Evolutionary conservation across 257 asterid genomes (phyloP).

Genomic region (Plectranthus barbatus): DNA sequence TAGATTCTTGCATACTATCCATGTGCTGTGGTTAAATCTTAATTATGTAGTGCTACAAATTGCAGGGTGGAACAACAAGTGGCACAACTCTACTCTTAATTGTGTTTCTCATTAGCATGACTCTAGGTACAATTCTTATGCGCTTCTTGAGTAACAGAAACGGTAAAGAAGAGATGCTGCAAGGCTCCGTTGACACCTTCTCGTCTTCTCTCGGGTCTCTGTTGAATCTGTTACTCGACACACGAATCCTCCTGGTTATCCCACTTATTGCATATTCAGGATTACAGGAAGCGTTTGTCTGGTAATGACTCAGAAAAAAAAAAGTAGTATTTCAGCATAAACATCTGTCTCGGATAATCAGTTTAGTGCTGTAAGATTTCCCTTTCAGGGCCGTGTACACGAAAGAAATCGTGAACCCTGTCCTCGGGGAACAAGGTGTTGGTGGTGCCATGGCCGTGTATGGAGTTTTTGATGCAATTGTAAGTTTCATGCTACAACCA

Average conservation of each 20-base stretch:
- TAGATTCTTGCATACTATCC: neutral
- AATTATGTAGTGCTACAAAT: slow-evolving; percentile 6
- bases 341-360: neutral
- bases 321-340: neutral
- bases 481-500: slow-evolving; percentile 30
- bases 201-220: slow-evolving; percentile 53
- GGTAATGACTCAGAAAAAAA: slow-evolving; percentile 38
- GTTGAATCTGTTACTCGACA: slow-evolving; percentile 50
- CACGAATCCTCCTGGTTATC: slow-evolving; percentile 66
- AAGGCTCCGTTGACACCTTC: slow-evolving; percentile 31
- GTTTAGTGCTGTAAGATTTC: neutral
- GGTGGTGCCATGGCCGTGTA: slow-evolving; percentile 96
- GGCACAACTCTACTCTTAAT: slow-evolving; percentile 72
- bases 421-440: slow-evolving; percentile 89
- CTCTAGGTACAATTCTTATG: slow-evolving; percentile 75
- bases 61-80: slow-evolving; percentile 80
- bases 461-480: slow-evolving; percentile 84
- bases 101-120: slow-evolving; percentile 70
- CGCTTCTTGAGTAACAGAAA: slow-evolving; percentile 71
- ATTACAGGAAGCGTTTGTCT: slow-evolving; percentile 88
- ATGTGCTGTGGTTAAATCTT: neutral
- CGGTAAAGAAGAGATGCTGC: slow-evolving; percentile 46
- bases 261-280: slow-evolving; percentile 94
- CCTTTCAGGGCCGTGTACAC: slow-evolving; percentile 80
- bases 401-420: slow-evolving; percentile 74